These are phyloP conservation scores for Ceratocystis eucalypticola DNA, from an alignment of 2,329 filamentous ascomycete genomes.

Conservation along the genomic window DNA sequence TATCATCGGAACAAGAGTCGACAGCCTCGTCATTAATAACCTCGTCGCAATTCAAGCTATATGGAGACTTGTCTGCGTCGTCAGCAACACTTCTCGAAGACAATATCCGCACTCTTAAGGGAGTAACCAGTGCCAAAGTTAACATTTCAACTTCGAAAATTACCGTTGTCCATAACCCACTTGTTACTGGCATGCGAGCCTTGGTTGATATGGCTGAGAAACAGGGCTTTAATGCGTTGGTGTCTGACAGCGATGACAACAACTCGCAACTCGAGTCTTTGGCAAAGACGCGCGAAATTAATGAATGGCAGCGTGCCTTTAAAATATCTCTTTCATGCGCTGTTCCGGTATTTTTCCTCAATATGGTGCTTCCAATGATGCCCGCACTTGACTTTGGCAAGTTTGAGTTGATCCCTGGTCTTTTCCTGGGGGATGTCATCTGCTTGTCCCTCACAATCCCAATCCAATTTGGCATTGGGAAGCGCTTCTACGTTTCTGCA, in stretches of 20 bases:
- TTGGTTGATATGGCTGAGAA: conserved; percentile 72
- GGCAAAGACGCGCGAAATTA: conserved; percentile 91
- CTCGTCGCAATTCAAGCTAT: conserved; percentile 68
- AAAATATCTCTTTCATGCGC: conserved; percentile 65
- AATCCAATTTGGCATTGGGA: conserved; percentile 91
- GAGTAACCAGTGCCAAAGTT: conserved; percentile 61
- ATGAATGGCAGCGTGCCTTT: conserved; percentile 79
- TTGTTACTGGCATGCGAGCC: conserved; percentile 60
- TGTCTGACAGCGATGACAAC: conserved; percentile 87
- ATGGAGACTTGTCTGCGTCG: conserved; percentile 58
- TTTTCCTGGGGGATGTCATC: conserved; percentile 78
- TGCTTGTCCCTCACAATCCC: conserved; percentile 78
- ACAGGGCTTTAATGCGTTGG: conserved; percentile 74
- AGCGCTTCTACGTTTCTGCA: conserved; percentile 85
- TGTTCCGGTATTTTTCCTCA: conserved; percentile 77
- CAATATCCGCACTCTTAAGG: conserved; percentile 48
- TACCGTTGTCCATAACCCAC: conserved; percentile 57
- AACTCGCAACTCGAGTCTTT: conserved; percentile 92
- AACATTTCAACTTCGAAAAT: conserved; percentile 62
- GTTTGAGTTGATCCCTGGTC: conserved; percentile 51
- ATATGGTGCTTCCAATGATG: conserved; percentile 90
- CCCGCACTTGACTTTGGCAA: conserved; percentile 64
- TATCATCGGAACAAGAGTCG: conserved; percentile 57
- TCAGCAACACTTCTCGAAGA: conserved; percentile 61
- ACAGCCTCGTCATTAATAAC: conserved; percentile 41